Evolutionary conservation across 331 rosid genomes (phyloP), one percentile per base, ranked within the genome.

Genomic region (Cydonia oblonga): DNA sequence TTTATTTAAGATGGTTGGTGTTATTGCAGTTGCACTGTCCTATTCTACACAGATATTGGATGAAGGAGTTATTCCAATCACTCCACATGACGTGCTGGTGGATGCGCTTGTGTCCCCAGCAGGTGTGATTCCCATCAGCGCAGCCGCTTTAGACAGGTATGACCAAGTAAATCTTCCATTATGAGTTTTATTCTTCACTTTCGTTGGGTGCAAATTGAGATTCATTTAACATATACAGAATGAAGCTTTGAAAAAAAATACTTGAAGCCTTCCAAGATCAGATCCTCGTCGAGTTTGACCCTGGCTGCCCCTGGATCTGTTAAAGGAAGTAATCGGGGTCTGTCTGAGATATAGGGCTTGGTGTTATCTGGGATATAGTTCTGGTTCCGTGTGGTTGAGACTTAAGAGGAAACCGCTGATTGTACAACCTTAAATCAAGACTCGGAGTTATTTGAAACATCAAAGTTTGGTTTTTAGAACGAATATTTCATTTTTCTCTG

Each of bases 61-160:
- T 77, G 96, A 85, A 67, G 96, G 86, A 72, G 81, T 75, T 44
- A 88, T 91, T 84, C 81, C 96, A 4, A 65, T 84, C 59, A 95
- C 97, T 65, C 73, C 87, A 70, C 77, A 76, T 58, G 99, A 95
- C 63, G 26, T 91, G 68, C 80, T 75, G 5, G 69, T 95, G 44
- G 99, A 95, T 74, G 99, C 88, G 46, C 96, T 91, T 44, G 96
- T 95, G 54, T 78, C 92, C n/a, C 89, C 97, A 5, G 78, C 67
- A 5, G 97, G 96, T 66, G 96, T 91, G 75, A 81, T 95, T 82
- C 96, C 96, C 52, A 89, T 88, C 70, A 91, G 85, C 73, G 7
- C 87, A 4, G 79, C 83, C 62, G 97, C 89, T 75, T 65, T 87
- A 40, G 85, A 91, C 74, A 87, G 89, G 96, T 86, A 78, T 76